A percentile compares a stretch with the other conserved stretches of the same genome.
Evolutionary conservation across 1,284 basidiomycete genomes (phyloP).

Genomic region (Irpex sp.): DNA sequence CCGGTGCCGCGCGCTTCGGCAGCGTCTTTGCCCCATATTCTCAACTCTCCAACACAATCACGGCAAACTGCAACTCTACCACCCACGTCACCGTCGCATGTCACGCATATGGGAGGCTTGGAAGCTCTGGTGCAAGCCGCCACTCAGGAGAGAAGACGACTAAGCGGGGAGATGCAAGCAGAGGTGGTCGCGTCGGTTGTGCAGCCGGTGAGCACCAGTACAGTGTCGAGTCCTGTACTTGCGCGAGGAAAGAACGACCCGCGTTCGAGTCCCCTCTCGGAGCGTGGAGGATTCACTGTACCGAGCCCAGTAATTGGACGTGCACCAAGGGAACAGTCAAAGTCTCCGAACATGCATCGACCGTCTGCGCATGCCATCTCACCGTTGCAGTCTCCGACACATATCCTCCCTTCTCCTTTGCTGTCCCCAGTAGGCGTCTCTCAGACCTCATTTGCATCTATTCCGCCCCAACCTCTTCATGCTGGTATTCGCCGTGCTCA

Average conservation of each 20-base stretch:
- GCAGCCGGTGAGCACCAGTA: constrained; percentile 1
- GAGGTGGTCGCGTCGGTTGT: background rate
- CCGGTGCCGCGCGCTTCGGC: constrained; percentile 15
- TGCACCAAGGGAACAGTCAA: background rate
- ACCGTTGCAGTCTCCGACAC: background rate
- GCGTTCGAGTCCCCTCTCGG: background rate
- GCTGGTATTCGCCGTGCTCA: background rate
- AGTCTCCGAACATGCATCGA: background rate
- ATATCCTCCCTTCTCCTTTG: background rate
- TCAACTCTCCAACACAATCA: constrained; percentile 14
- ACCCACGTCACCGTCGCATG: constrained; percentile 20
- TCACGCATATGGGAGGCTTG: constrained; percentile 32
- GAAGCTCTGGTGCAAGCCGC: constrained; percentile 56
- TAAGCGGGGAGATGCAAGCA: constrained; percentile 28
- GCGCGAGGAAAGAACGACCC: background rate
- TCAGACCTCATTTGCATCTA: no score
- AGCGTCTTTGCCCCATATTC: constrained; percentile 21
- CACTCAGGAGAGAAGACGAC: constrained; percentile 45
- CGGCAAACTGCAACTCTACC: constrained; percentile 18
- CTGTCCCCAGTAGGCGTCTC: background rate
- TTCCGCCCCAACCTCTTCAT: background rate
- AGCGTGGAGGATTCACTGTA: background rate
- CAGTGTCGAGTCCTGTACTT: constrained; percentile 12
- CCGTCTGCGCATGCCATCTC: background rate
- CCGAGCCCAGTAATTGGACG: background rate